phyloP scores from a whole-genome alignment of 129 eudicot genomes.

The Kitagawia praeruptora region DNA sequence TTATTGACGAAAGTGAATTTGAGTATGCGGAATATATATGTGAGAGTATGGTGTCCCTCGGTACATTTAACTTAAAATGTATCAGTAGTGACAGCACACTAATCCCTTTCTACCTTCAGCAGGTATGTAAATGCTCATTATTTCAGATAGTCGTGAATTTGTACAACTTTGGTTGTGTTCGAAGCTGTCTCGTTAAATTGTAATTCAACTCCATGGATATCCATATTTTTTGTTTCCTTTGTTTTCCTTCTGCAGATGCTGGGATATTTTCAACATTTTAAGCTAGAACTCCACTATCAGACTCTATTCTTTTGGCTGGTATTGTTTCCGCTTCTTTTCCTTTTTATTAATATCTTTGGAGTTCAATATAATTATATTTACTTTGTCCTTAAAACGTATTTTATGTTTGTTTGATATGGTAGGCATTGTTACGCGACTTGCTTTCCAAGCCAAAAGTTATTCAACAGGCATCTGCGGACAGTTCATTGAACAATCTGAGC shows the following conservation, averaged over 20 bases:
- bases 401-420: slow-evolving; percentile 18
- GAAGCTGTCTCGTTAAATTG: not conserved
- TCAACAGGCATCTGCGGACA: slow-evolving; percentile 29
- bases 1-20: slow-evolving; percentile 45
- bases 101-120: slow-evolving; percentile 64
- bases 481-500: slow-evolving; percentile 32
- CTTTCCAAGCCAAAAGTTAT: slow-evolving; percentile 57
- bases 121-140: slow-evolving; percentile 37
- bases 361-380: slow-evolving; percentile 16
- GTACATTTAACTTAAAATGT: slow-evolving; percentile 76
- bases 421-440: slow-evolving; percentile 74
- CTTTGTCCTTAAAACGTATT: slow-evolving; percentile 8
- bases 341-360: not conserved
- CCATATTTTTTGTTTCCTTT: not conserved
- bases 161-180: not conserved
- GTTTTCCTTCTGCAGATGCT: slow-evolving; percentile 59
- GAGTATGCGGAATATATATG: slow-evolving; percentile 84
- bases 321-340: slow-evolving; percentile 14
- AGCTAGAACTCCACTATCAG: slow-evolving; percentile 72
- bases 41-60: slow-evolving; percentile 89
- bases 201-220: slow-evolving; percentile 11
- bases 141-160: not conserved
- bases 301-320: slow-evolving; percentile 96
- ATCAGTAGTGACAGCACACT: slow-evolving; percentile 39
- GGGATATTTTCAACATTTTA: slow-evolving; percentile 80